Base-by-base conservation (phyloP, 2,329 filamentous ascomycete genomes). In the Colletotrichum chlorophyti region DNA sequence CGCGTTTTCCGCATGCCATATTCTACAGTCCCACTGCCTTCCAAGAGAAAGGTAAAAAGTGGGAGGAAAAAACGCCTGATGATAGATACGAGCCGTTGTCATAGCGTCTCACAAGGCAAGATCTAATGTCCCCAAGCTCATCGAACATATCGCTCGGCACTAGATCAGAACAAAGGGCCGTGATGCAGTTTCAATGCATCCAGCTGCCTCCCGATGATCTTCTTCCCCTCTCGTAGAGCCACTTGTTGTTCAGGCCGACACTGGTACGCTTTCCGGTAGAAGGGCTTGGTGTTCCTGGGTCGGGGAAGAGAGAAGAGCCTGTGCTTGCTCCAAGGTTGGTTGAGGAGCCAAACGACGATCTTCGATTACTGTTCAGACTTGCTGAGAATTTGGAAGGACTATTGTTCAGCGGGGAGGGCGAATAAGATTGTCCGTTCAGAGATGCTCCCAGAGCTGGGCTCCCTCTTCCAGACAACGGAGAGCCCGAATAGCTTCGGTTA, bases 201-300 rank as follows among this genome's bases (percentile, higher is more conserved):
- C 58, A 60, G 35, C 17, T 58, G 26, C 58, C 41, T 29, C 58
- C 58, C 5, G 81, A 79, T 65, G 82, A 76, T 70, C 86, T 71
- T 70, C 87, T 78, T 66, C 90, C 89, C 75, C 88, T 91, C 74
- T 97, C 92, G 70, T 97, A 98, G 60, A 97, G 74, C 94, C 94
- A 98, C 76, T 95, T 96, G 77, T 87, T 97, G 74, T 94, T 97
- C 69, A 97, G 70, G 1, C 87, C 87, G 49, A 96, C 86, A 64
- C 86, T 93, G 37, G 88, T 87, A 54, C 86, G 83, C 76, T 90
- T 92, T 32, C 83, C 81, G 6, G 79, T 75, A 6, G 76, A 76
- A 1, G 91, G 90, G 63, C 87, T 93, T 1, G 91, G 90, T 15
- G 89, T 88, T 12, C 83, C 80, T 2, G 89, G 86, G n/a, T 85